These are phyloP conservation scores for Colletotrichum abscissum DNA, from an alignment of 2,329 filamentous ascomycete species.

Conservation along the genomic window DNA sequence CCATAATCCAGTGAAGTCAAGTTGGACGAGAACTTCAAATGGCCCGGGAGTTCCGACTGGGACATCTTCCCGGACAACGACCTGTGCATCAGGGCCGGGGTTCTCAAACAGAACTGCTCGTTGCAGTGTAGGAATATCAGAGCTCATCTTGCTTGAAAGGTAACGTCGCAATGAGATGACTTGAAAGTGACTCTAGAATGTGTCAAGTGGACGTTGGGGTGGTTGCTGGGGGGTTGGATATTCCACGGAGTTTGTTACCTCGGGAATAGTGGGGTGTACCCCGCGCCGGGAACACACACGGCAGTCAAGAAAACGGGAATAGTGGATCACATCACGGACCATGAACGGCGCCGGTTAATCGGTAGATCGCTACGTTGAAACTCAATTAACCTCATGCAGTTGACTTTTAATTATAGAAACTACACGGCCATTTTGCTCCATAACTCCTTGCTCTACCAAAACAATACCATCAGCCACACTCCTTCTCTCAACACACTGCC, in stretches of 20 bases:
- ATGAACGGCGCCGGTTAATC: not conserved
- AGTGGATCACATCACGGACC: not conserved
- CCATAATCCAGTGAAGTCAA: conserved; percentile 18
- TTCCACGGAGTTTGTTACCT: not conserved
- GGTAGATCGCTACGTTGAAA: not conserved
- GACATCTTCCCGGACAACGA: conserved; percentile 10
- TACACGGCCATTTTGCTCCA: not conserved
- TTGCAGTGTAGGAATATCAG: not conserved
- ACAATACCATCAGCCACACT: not conserved
- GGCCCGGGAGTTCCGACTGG: conserved; percentile 20
- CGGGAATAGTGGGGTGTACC: not conserved
- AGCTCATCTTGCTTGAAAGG: not conserved
- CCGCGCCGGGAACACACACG: not conserved
- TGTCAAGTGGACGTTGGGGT: not conserved
- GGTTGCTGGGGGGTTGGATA: not conserved
- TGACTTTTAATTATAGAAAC: not conserved
- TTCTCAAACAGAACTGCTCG: conserved; percentile 22
- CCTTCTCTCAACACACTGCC: not conserved
- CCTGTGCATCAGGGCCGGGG: conserved; percentile 10
- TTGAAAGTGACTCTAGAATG: not conserved
- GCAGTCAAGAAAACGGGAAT: not conserved
- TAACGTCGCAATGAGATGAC: not conserved
- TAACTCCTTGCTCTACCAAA: not conserved
- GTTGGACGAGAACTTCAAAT: conserved; percentile 14
- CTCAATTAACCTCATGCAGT: not conserved